These are phyloP conservation scores for Amorphotheca resinae DNA, from an alignment of 495 filamentous ascomycete species.

Conservation along the genomic window DNA sequence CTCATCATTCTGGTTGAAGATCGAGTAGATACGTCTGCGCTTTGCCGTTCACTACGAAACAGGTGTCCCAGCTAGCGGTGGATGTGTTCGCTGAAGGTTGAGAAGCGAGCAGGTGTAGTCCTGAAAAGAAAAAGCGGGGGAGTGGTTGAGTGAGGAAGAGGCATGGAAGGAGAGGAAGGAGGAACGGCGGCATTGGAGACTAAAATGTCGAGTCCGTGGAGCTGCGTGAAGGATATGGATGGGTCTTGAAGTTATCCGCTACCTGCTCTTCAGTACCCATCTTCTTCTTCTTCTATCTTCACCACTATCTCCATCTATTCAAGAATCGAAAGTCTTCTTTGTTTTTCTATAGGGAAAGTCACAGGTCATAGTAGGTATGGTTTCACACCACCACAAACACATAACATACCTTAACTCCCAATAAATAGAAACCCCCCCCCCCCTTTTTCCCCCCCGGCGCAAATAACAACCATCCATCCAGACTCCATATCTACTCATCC, in stretches of 20 bases:
- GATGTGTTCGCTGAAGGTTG: constrained; percentile 50
- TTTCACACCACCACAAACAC: too few relatives aligned
- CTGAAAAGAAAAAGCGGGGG: constrained; percentile 30
- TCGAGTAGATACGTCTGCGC: constrained; percentile 50
- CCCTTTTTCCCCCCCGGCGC: not conserved
- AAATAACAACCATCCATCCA: not conserved
- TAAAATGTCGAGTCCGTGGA: constrained; percentile 59
- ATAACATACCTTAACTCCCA: too few relatives aligned
- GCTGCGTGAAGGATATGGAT: too few relatives aligned
- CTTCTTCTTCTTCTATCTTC: too few relatives aligned
- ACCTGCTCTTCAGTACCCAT: too few relatives aligned
- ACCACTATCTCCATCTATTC: too few relatives aligned
- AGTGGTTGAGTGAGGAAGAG: not conserved
- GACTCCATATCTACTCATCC: too few relatives aligned
- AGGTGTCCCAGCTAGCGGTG: constrained; percentile 57
- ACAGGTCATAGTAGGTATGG: too few relatives aligned
- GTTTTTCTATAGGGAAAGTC: too few relatives aligned
- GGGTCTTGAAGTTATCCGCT: too few relatives aligned
- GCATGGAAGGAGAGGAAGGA: not conserved
- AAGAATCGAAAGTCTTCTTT: too few relatives aligned
- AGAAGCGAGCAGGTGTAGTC: constrained; percentile 59
- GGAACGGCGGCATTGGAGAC: constrained; percentile 55
- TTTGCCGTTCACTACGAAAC: constrained; percentile 60
- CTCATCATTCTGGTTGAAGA: constrained; percentile 55
- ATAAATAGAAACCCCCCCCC: not conserved